These are phyloP conservation scores for Silybum marianum DNA, from an alignment of 129 eudicot species.

Conservation along the genomic window DNA sequence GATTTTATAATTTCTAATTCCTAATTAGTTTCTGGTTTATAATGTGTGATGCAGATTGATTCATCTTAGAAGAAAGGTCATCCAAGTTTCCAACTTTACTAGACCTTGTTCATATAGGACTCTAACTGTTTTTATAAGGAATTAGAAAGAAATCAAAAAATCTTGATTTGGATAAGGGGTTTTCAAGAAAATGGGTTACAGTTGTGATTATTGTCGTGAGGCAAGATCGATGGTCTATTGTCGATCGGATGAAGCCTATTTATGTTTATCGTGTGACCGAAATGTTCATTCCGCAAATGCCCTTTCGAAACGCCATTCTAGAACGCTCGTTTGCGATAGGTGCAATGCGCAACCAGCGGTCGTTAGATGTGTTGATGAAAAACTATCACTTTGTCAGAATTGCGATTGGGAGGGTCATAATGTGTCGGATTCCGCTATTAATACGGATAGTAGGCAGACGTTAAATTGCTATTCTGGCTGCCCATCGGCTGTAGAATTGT, in stretches of 20 bases:
- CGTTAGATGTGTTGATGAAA: conserved; percentile 79
- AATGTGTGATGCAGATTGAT: conserved; percentile 38
- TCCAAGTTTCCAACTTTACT: neutral
- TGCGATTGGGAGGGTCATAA: conserved; percentile 75
- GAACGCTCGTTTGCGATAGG: conserved; percentile 83
- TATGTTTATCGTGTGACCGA: conserved; percentile 91
- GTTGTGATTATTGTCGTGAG: conserved; percentile 81
- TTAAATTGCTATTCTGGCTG: conserved; percentile 77
- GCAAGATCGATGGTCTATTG: conserved; percentile 86
- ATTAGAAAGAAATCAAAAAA: neutral
- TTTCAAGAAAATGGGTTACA: conserved; percentile 49
- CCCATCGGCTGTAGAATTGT: conserved; percentile 76
- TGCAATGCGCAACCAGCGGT: conserved; percentile 74
- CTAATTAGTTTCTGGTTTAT: conserved; percentile 8
- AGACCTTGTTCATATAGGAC: neutral
- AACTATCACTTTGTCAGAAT: conserved; percentile 69
- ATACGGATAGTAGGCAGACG: conserved; percentile 57
- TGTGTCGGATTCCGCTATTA: conserved; percentile 40
- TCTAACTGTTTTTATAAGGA: neutral
- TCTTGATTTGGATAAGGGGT: neutral
- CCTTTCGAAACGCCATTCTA: conserved; percentile 80
- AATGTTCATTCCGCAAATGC: conserved; percentile 92
- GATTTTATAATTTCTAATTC: conserved; percentile 15
- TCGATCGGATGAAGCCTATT: conserved; percentile 90
- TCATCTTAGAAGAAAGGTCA: neutral